Evolutionary conservation across 768 basidiomycete species (phyloP), one percentile per base, ranked within the genome.

Genomic region (Termitomyces sp.): DNA sequence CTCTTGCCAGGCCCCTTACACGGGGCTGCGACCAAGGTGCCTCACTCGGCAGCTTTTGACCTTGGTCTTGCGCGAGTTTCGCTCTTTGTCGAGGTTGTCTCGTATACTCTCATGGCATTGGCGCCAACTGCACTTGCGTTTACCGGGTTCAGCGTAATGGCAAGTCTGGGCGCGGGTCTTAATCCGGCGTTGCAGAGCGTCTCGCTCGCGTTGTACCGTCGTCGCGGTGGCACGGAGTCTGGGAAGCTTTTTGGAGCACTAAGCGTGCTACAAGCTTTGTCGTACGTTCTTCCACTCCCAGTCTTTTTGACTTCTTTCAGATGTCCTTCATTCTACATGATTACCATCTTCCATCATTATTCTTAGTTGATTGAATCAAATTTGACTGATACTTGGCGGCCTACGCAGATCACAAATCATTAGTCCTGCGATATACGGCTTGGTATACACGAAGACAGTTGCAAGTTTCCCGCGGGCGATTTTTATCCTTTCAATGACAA

Each of bases 241-340:
- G 94, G 93, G 3, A 79, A 76, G 64, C 75, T 97, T 18, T 95
- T 94, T 66, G 94, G 92, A 13, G 92, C 85, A 4, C 63, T 95
- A 58, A 85, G 87, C 57, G 89, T 95, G 31, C 63, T 93, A 4
- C 83, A 89, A 61, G 84, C 88, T 6, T 67, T 93, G 11, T 78
- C 85, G 84, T 87, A 60, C 16, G 73, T 71, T 15, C 33, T 45
- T 47, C 45, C 39, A 20, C 31, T 31, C 22, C 22, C 13, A 2
- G 9, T 22, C 46, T 48, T 9, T 7, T 44, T 3, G 20, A 22
- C 44, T 20, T 46, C 30, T 31, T 36, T 27, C 6, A 39, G 16
- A 41, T 16, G 18, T 20, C 37, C n/a, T 50, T 39, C 11, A 58
- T 54, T 54, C 18, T 12, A 4, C 8, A 8, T 30, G 6, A 20